Percentiles rank a stretch among this genome's conserved stretches.
phyloP scores from a whole-genome alignment of 1,284 basidiomycete genomes.

The Trametes pubescens region DNA sequence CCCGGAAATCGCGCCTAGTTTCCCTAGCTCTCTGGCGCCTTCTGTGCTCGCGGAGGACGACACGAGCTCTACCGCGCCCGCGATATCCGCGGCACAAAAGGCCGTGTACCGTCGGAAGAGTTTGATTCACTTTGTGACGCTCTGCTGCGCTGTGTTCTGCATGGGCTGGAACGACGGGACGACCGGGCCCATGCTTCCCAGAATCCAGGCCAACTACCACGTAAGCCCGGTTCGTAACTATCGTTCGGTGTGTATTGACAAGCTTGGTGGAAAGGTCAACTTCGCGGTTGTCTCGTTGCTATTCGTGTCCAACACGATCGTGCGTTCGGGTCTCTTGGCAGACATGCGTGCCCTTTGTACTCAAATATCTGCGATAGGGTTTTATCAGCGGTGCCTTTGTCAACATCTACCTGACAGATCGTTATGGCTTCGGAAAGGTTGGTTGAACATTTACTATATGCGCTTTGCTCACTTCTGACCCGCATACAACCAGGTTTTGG shows the following conservation, averaged over 20 bases:
- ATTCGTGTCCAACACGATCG: constrained; percentile 47
- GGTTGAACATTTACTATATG: not conserved
- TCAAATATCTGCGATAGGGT: constrained; percentile 47
- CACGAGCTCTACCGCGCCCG: constrained; percentile 25
- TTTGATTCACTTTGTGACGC: constrained; percentile 43
- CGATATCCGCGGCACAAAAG: constrained; percentile 26
- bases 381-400: constrained; percentile 58
- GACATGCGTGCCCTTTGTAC: not conserved
- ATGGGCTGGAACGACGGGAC: constrained; percentile 68
- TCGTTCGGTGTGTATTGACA: not conserved
- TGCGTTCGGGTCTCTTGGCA: constrained; percentile 34
- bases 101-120: constrained; percentile 22
- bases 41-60: constrained; percentile 26
- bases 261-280: constrained; percentile 40
- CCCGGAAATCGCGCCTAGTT: constrained; percentile 25
- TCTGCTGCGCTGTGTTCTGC: constrained; percentile 49
- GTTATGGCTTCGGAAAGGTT: constrained; percentile 67
- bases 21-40: constrained; percentile 26
- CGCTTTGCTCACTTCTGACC: not conserved
- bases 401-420: constrained; percentile 64
- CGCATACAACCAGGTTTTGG: constrained; percentile 42
- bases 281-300: constrained; percentile 21
- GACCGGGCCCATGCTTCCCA: constrained; percentile 62
- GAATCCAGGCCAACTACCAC: constrained; percentile 62
- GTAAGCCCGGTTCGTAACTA: constrained; percentile 43